Conservation (phyloP, 176 grass and related monocot species). For the Ensete glaucum region DNA sequence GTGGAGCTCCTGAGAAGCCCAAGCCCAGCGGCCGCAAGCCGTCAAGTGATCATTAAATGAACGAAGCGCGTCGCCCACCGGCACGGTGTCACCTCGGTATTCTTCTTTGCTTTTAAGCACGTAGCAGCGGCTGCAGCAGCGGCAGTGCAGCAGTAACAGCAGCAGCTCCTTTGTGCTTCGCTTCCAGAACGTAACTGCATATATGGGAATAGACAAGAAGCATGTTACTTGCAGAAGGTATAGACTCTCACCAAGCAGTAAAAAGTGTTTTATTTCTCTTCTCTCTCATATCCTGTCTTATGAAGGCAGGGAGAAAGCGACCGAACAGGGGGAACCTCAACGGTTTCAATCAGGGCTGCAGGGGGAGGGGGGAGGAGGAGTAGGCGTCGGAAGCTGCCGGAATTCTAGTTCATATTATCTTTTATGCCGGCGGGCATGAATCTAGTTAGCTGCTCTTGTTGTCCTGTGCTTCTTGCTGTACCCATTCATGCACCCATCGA, state of each 20-base stretch:
- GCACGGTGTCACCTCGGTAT: not conserved
- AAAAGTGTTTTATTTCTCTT: constrained; percentile 1
- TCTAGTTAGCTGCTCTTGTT: no score
- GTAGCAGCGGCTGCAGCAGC: not conserved
- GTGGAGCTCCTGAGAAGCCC: no score
- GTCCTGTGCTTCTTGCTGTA: not conserved
- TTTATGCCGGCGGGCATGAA: not conserved
- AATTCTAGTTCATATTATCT: not conserved
- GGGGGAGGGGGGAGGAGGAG: not conserved
- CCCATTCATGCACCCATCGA: not conserved
- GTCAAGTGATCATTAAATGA: not conserved
- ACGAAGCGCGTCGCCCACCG: not conserved
- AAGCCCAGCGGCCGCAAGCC: no score
- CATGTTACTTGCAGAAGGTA: not conserved
- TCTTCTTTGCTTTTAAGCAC: not conserved
- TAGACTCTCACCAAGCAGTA: constrained; percentile 1
- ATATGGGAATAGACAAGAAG: constrained; percentile 2
- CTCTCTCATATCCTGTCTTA: not conserved
- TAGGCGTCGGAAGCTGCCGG: not conserved
- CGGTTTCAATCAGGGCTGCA: not conserved
- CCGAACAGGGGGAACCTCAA: not conserved
- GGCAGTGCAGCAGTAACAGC: not conserved
- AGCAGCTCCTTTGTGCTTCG: not conserved
- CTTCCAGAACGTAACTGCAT: not conserved
- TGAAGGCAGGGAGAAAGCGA: constrained; percentile 1